Base-by-base conservation (phyloP, 106 monocot genomes). In the Acorus gramineus region DNA sequence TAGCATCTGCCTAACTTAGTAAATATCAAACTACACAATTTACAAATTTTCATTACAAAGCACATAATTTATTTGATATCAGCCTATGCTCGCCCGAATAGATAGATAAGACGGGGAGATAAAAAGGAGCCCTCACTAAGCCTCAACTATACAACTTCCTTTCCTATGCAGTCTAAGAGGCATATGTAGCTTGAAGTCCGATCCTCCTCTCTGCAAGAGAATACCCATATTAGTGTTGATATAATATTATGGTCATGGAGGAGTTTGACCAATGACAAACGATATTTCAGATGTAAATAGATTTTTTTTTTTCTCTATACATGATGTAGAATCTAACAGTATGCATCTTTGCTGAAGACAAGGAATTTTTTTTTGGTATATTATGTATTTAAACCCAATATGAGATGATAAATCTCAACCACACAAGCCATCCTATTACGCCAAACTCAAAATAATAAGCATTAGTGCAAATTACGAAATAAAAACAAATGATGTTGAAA, bases 201-300 rank as follows among this genome's bases (percentile, higher is more conserved):
- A 84, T 76, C 69, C 91, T 92, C 68, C 86, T 81, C 66, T 92
- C 91, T 92, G 77, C 66, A 77, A 44, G 28, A 52, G 49, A 60
- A 45, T 10, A 55, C 7, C 8, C 4, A 55, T 61, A 8, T 2
- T 47, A 46, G 2, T 11, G 6, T 46, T 7, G 2, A 47, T 9
- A 8, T 11, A 61, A 55, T 52, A 10, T 48, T 8, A 53, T 12
- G 48, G n/a, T 6, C 56, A 7, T 45, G 58, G 14, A 47, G n/a
- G n/a, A 57, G 12, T 11, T 58, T 11, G 46, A 51, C 51, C 7
- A 0, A 52, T 3, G 9, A 64, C n/a, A 11, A 51, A 42, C 0
- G 14, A 47, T 11, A 6, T 6, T 10, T 2, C 46, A 61, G 1
- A 28, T 28, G 28, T 28, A 28, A 28, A 28, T 28, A 28, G 28